Base-by-base conservation (phyloP, 352 stramenopile genomes). In the Globisporangium viniferum region DNA sequence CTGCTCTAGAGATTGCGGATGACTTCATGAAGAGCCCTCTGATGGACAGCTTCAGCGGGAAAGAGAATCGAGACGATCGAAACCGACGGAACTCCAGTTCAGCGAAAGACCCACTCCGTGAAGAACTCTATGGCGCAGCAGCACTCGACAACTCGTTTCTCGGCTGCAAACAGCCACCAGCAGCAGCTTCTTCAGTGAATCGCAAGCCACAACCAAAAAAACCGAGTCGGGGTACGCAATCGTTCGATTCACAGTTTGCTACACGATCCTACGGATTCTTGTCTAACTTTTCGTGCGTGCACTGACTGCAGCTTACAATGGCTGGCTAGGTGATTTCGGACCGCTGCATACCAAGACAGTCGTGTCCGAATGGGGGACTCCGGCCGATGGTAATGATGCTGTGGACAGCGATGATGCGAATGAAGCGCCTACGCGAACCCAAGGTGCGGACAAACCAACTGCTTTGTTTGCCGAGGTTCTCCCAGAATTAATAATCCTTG, bases 1-100 rank as follows among this genome's bases (percentile, higher is more conserved):
- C 85, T 10, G 84, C 87, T 8, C 69, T 93, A 24, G 85, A 95
- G 73, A 95, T 95, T n/a, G 85, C 84, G 3, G 81, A 93, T 59
- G 71, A 84, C n/a, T 92, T 95, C 27, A 85, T 92, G 29, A 84
- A 76, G 35, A 88, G 84, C n/a, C 80, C 84, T 62, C 68, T 94
- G 8, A 84, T 94, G 79, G 80, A 92, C 55, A 83, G 69, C 46
- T 92, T 92, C 55, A 68, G 75, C 39, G 55, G 59, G 18, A 71
- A 74, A 64, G 46, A 63, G n/a, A 18, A 44, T 24, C 27, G 15
- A 5, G 39, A 31, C 31, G n/a, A n/a, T 2, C 15, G 10, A 2
- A 53, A 8, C 5, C 20, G 10, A 8, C 9, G 3, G 10, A 22
- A 41, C 15, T 24, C 27, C 35, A 35, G 58, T 20, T 29, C 31